These are phyloP conservation scores for Penicillium angulare DNA, from an alignment of 495 filamentous ascomycete species.

Conservation along the genomic window DNA sequence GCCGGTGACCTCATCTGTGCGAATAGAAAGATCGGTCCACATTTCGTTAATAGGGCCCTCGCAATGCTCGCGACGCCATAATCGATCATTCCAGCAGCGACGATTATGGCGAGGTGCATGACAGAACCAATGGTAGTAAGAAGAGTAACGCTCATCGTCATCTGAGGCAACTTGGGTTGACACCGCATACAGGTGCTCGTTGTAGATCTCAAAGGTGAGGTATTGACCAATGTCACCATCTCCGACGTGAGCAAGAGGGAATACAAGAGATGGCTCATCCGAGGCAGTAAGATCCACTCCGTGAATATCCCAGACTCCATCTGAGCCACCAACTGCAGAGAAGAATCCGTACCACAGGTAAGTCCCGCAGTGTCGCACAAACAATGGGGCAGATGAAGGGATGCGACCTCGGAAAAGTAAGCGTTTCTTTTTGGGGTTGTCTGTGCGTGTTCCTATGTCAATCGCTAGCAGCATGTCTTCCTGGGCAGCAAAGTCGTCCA, in stretches of 20 bases:
- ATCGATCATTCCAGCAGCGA: conserved; percentile 27
- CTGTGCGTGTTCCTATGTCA: conserved; percentile 36
- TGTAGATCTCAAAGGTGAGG: conserved; percentile 69
- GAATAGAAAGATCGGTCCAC: conserved; percentile 67
- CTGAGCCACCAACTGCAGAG: conserved; percentile 7
- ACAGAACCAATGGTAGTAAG: conserved; percentile 68
- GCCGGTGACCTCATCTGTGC: conserved; percentile 60
- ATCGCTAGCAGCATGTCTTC: conserved; percentile 60
- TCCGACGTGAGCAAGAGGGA: conserved; percentile 11
- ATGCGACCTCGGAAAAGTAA: conserved; percentile 22
- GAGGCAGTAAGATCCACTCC: conserved; percentile 50
- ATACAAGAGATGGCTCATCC: background rate
- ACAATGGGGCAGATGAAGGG: conserved; percentile 24
- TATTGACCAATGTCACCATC: conserved; percentile 60
- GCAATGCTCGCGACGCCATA: conserved; percentile 66
- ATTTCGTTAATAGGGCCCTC: conserved; percentile 78
- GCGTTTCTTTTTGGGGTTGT: conserved; percentile 34
- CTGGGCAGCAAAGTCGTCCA: conserved; percentile 29
- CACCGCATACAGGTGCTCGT: conserved; percentile 68
- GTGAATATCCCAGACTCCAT: conserved; percentile 54
- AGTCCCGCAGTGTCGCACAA: conserved; percentile 64
- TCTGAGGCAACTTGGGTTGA: conserved; percentile 65
- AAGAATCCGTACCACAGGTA: conserved; percentile 67
- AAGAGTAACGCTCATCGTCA: conserved; percentile 64
- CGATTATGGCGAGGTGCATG: conserved; percentile 42